These are phyloP conservation scores for Cystoderma amianthinum DNA, from an alignment of 768 basidiomycete species.

Conservation along the genomic window DNA sequence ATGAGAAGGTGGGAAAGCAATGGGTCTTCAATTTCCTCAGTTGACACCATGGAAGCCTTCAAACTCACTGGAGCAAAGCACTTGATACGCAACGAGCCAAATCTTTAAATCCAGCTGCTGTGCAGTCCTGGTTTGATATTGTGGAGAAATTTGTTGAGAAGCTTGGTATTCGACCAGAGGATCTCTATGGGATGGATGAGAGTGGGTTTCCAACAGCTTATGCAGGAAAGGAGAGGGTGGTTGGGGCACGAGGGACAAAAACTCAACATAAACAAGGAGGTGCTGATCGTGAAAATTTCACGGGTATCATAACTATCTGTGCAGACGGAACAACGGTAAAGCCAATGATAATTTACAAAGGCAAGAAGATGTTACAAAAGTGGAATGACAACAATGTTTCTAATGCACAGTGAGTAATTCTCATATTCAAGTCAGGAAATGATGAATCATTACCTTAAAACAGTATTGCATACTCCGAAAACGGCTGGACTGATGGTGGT, in stretches of 20 bases:
- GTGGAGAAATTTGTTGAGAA: constrained; percentile 19
- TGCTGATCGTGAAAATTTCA: constrained; percentile 17
- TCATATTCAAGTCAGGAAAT: not conserved
- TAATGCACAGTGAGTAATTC: constrained; percentile 14
- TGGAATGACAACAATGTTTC: constrained; percentile 8
- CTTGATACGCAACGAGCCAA: constrained; percentile 21
- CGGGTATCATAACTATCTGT: no score
- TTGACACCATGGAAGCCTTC: constrained; percentile 16
- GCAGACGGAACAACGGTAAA: no score
- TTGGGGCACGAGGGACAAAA: constrained; percentile 15
- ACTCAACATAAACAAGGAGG: constrained; percentile 23
- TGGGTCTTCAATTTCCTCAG: constrained; percentile 14
- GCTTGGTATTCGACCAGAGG: constrained; percentile 10
- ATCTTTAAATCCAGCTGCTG: constrained; percentile 19
- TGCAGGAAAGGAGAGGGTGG: constrained; percentile 15
- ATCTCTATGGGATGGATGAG: constrained; percentile 27
- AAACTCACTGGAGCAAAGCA: constrained; percentile 21
- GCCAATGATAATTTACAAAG: no score
- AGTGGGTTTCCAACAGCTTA: constrained; percentile 16
- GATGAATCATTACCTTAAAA: constrained; percentile 1
- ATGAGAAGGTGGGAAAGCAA: not conserved
- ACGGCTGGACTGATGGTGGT: constrained; percentile 24
- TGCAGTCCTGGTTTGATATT: constrained; percentile 23
- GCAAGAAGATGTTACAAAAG: constrained; percentile 7
- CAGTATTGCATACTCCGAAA: constrained; percentile 16